Evolutionary conservation across 805 yeast species (phyloP).

Genomic region (Nakazawaea wickerhamii): DNA sequence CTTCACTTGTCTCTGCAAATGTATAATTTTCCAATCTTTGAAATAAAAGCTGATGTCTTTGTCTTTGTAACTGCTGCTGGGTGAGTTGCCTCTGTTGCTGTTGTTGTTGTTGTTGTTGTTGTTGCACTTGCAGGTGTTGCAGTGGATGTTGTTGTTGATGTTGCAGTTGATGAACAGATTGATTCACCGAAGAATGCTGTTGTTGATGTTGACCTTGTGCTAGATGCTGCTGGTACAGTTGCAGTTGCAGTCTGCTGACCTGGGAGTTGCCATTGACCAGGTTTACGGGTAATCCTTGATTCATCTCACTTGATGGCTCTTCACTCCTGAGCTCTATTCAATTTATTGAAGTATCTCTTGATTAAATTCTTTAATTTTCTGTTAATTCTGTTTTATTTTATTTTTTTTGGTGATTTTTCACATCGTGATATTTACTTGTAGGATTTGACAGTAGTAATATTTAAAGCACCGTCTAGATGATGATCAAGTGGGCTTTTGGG

Average conservation of each 20-base stretch:
- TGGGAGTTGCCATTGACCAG: conserved; percentile 4
- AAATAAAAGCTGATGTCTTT: conserved; percentile 26
- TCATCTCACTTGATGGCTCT: conserved; percentile 1
- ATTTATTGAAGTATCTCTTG: no score
- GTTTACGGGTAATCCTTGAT: conserved; percentile 13
- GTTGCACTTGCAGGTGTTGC: conserved; percentile 22
- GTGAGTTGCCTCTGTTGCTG: conserved; percentile 35
- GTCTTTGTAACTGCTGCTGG: conserved; percentile 36
- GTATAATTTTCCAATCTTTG: conserved; percentile 42
- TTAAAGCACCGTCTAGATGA: background rate
- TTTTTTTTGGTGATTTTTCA: background rate
- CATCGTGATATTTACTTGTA: no score
- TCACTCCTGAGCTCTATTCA: no score
- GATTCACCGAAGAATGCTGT: conserved; percentile 19
- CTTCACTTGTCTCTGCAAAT: conserved; percentile 67
- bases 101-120: conserved; percentile 22
- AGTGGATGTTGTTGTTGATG: conserved; percentile 14
- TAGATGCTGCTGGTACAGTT: background rate
- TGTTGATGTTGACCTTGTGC: conserved; percentile 17
- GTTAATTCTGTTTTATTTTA: background rate
- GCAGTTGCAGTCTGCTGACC: background rate
- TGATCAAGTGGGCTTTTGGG: conserved; percentile 3
- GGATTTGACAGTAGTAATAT: background rate
- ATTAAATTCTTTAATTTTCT: background rate
- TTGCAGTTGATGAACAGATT: conserved; percentile 2